A percentile compares a stretch with the other conserved stretches of the same genome.
phyloP scores from a whole-genome alignment of 495 filamentous ascomycete species.

The Podospora bellae-mahoneyi region DNA sequence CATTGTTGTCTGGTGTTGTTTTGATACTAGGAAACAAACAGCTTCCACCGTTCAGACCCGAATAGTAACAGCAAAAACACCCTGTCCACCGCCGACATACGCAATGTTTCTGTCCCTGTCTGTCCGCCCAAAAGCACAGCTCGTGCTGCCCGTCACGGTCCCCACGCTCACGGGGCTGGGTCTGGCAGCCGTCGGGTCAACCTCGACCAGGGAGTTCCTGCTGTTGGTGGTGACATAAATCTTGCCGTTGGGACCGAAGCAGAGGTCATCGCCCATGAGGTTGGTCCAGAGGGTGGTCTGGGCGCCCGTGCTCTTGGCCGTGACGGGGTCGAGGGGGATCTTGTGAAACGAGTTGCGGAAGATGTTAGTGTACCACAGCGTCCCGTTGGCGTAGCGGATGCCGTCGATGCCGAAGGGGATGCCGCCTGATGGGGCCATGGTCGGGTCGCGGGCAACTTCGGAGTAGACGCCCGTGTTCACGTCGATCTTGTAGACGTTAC shows the following conservation, averaged over 20 bases:
- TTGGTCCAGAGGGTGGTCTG: conserved; percentile 41
- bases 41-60: conserved; percentile 16
- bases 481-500: conserved; percentile 41
- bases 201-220: conserved; percentile 39
- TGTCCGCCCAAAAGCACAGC: conserved; percentile 38
- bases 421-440: conserved; percentile 37
- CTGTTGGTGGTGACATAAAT: conserved; percentile 41
- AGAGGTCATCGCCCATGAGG: conserved; percentile 42
- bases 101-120: conserved; percentile 40
- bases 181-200: conserved; percentile 34
- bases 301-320: conserved; percentile 36
- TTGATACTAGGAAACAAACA: neutral
- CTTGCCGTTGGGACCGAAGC: conserved; percentile 40
- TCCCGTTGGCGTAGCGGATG: conserved; percentile 34
- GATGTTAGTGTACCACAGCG: conserved; percentile 46
- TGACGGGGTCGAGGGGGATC: conserved; percentile 36
- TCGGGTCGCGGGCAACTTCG: conserved; percentile 36
- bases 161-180: conserved; percentile 27
- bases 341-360: conserved; percentile 44
- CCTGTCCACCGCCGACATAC: conserved; percentile 36
- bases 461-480: conserved; percentile 37
- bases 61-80: conserved; percentile 33
- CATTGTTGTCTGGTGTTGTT: neutral
- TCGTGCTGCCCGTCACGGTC: conserved; percentile 34
- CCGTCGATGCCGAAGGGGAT: conserved; percentile 40